Evolutionary conservation across 805 yeast genomes (phyloP).

Genomic region (Hanseniaspora osmophila): DNA sequence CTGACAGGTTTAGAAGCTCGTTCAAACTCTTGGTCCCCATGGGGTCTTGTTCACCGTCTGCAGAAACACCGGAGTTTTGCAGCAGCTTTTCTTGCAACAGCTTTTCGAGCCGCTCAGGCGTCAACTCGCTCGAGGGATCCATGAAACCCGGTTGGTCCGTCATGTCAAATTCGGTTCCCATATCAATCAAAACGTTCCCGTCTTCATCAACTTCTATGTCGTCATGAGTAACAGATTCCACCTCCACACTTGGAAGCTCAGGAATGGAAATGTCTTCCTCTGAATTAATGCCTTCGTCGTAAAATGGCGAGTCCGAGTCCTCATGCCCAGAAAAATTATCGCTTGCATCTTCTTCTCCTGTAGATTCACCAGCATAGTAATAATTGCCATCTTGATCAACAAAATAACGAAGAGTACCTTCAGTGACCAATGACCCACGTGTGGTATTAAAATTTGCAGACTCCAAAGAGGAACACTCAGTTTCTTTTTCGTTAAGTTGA

Average conservation of each 20-base stretch:
- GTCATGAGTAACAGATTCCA: constrained; percentile 6
- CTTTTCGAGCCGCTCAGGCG: too few species aligned
- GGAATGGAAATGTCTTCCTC: too few species aligned
- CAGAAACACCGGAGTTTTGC: too few species aligned
- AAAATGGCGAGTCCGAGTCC: too few species aligned
- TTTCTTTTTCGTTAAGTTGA: too few species aligned
- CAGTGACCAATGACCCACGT: neutral
- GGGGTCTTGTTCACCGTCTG: too few species aligned
- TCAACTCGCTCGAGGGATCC: too few species aligned
- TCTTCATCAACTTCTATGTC: constrained; percentile 13
- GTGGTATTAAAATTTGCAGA: neutral
- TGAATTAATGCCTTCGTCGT: too few species aligned
- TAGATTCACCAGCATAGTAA: constrained; percentile 11
- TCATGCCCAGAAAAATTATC: constrained; percentile 3
- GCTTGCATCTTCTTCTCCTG: neutral
- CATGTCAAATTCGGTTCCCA: neutral
- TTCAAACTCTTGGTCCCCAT: neutral
- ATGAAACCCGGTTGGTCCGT: too few species aligned
- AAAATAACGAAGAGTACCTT: constrained; percentile 9
- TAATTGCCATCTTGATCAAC: constrained; percentile 16
- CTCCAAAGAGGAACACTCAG: neutral
- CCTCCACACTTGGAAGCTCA: constrained; percentile 4
- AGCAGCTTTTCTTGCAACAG: too few species aligned
- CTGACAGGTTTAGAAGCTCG: neutral
- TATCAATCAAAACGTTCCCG: constrained; percentile 9